Base-by-base conservation (phyloP, 176 grass and related monocot species). In the Oryza brachyantha region DNA sequence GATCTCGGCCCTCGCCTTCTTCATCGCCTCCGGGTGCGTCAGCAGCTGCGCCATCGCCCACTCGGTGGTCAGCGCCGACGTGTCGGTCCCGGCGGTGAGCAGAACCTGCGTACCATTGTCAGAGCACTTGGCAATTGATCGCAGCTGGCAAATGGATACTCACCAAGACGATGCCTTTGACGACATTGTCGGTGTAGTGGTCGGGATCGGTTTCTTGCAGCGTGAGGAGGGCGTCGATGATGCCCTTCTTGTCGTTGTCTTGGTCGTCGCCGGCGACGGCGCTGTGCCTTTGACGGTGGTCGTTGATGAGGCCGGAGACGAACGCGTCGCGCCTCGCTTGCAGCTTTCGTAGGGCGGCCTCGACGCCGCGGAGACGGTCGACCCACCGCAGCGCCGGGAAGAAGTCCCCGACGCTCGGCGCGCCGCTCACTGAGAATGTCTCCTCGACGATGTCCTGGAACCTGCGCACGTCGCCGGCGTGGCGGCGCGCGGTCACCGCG, bases 101-200 rank as follows among this genome's bases (percentile, higher is more conserved):
- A 40, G 10, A 8, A 9, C 10, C 38, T 40, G 38, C 38, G 11
- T 7, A 11, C 38, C 38, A 40, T 40, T 10, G 10, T 40, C 11
- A 9, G 31, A 32, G 1, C 4, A n/a, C 31, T 32, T 11, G 11
- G 9, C 10, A 2, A 10, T 40, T 40, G 38, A 40, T 40, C 38
- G 11, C 38, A 40, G 11, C 10, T 50, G 19, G 54, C 7, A n/a
- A n/a, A n/a, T 32, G 4, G 3, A 4, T 50, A 40, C 89, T 88
- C 81, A 93, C 90, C 67, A 71, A 7, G 52, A 73, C 39, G 41
- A 94, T 38, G 21, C 80, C 86, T 72, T 88, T 94, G 67, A 94
- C 71, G 75, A 84, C 70, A 0, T 73, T 76, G 52, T 94, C 89
- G 0, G 80, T 91, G 86, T 89, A 94, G 52, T 71, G 58, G 3